Evolutionary conservation across 1,284 basidiomycete genomes (phyloP).

Genomic region (Trichosporon ovoides): DNA sequence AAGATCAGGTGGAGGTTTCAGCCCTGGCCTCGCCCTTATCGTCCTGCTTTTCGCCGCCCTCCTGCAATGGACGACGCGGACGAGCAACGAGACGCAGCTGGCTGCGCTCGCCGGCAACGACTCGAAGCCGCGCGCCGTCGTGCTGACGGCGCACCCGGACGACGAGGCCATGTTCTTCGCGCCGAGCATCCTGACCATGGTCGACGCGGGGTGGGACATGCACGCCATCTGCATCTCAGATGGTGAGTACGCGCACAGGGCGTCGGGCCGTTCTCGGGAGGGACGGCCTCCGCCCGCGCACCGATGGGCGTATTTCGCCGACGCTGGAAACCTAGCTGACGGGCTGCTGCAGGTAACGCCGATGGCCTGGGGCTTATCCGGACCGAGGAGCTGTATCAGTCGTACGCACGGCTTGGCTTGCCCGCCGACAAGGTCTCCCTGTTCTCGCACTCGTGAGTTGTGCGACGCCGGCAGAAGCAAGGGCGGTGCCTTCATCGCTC

Average conservation of each 20-base stretch:
- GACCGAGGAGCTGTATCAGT: conserved; percentile 60
- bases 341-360: conserved; percentile 58
- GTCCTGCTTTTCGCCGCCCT: conserved; percentile 1
- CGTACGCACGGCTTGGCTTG: conserved; percentile 69
- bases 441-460: conserved; percentile 66
- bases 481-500: conserved; percentile 10
- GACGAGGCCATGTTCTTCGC: conserved; percentile 79
- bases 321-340: background rate
- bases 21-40: conserved; percentile 3
- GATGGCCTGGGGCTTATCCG: conserved; percentile 70
- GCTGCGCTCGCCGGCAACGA: background rate
- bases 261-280: too few species aligned
- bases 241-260: conserved; percentile 9
- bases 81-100: conserved; percentile 1
- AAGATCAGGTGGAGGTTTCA: background rate
- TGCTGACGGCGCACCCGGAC: conserved; percentile 50
- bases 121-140: conserved; percentile 34
- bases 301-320: background rate
- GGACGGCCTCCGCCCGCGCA: too few species aligned
- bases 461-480: conserved; percentile 7
- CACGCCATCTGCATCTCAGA: conserved; percentile 51
- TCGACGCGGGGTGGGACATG: conserved; percentile 36
- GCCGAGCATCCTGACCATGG: conserved; percentile 39
- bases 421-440: conserved; percentile 56
- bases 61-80: conserved; percentile 9